Base-by-base conservation (phyloP, 768 basidiomycete genomes). In the Hortiboletus campestris region DNA sequence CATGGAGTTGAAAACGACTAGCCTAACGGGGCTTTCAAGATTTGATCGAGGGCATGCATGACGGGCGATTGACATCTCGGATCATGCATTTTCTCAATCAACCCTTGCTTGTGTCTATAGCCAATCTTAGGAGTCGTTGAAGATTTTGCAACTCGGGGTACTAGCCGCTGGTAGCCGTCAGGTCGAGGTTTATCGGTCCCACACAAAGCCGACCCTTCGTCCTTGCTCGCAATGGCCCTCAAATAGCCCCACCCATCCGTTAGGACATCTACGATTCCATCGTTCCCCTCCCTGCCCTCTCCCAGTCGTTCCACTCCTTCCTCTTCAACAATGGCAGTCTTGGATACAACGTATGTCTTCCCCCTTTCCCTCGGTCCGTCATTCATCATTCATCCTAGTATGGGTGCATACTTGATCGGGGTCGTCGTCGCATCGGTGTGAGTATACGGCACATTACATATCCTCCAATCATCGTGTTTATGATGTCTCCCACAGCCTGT, bases 391-490 rank as follows among this genome's bases (percentile, higher is more conserved):
- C 20, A 50, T 20, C 47, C 9, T 19, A 83, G 80, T n/a, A 55
- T 81, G 32, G 83, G 83, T 16, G 79, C 79, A 32, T 72, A 78
- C 31, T 76, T 79, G 42, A 67, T 84, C 32, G 83, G 83, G 4
- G 73, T 80, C 20, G 65, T 83, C 17, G 44, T 79, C 17, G 81
- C 82, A 17, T 77, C 74, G 20, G 61, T 64, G 84, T 83, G 58
- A 66, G 81, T 72, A 14, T 25, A 22, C 25, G 51, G 7, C 32
- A 25, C 11, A 34, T 39, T 54, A 9, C 34, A 13, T n/a, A 11
- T 31, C 13, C 17, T 38, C 48, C 22, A 14, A 42, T 34, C n/a
- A 12, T 36, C 20, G 29, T 43, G 7, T 53, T 57, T 51, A 57
- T 22, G 20, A n/a, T 32, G 20, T 59, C 22, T 59, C 28, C 10